Evolutionary conservation across 1,284 basidiomycete species (phyloP).

Genomic region (Irpex sp.): DNA sequence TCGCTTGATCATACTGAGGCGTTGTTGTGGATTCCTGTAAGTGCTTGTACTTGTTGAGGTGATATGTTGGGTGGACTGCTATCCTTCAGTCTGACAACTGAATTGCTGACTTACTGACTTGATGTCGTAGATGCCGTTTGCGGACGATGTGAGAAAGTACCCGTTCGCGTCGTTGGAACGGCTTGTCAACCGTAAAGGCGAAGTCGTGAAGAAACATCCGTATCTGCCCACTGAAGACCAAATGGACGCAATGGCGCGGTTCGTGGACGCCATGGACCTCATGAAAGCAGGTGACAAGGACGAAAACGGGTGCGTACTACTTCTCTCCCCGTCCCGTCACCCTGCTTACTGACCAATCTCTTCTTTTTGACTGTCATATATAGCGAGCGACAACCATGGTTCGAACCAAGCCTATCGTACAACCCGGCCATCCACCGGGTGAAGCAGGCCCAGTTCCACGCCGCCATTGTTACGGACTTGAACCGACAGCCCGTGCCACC

Average conservation of each 20-base stretch:
- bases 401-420: slow-evolving; percentile 69
- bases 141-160: slow-evolving; percentile 87
- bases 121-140: slow-evolving; percentile 77
- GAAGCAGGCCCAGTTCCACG: slow-evolving; percentile 90
- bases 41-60: slow-evolving; percentile 7
- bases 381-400: slow-evolving; percentile 70
- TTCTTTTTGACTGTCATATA: no score
- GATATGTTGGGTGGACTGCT: not conserved
- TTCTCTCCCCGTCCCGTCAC: not conserved
- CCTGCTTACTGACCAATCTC: not conserved
- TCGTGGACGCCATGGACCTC: slow-evolving; percentile 86
- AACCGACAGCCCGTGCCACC: slow-evolving; percentile 72
- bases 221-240: slow-evolving; percentile 82
- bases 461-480: slow-evolving; percentile 72
- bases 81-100: not conserved
- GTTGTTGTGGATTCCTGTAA: slow-evolving; percentile 77
- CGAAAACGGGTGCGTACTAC: slow-evolving; percentile 54
- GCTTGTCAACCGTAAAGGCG: slow-evolving; percentile 74
- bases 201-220: slow-evolving; percentile 68
- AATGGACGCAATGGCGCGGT: slow-evolving; percentile 75
- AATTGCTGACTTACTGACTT: not conserved
- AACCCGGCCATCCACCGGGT: slow-evolving; percentile 89
- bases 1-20: slow-evolving; percentile 58
- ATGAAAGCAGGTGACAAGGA: slow-evolving; percentile 67
- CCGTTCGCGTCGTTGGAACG: slow-evolving; percentile 80